Evolutionary conservation across 148 eudicot genomes (phyloP).

Genomic region (Heliamphora exappendiculata): DNA sequence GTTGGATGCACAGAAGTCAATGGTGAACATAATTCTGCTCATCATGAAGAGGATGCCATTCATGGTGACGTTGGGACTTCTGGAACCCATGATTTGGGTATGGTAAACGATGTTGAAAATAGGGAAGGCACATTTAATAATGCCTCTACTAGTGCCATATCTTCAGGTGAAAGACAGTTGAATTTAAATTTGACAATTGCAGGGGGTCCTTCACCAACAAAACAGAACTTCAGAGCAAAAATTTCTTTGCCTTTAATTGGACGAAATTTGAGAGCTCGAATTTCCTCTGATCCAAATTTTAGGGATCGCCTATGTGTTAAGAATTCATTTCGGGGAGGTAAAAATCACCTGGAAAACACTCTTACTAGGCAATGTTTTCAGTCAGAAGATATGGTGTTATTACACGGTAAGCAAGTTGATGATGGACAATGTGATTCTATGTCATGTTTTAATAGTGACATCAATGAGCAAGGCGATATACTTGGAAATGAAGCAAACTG

Average conservation of each 20-base stretch:
- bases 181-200: constrained; percentile 69
- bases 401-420: not conserved
- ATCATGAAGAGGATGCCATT: constrained; percentile 7
- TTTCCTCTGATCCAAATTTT: constrained; percentile 32
- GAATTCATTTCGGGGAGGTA: not conserved
- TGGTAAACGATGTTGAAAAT: constrained; percentile 18
- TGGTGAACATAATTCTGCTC: constrained; percentile 22
- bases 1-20: constrained; percentile 39
- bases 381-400: not conserved
- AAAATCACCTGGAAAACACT: constrained; percentile 3
- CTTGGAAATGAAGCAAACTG: not conserved
- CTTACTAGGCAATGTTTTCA: not conserved
- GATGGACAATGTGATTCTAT: constrained; percentile 1
- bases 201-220: constrained; percentile 83
- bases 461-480: constrained; percentile 6
- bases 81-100: constrained; percentile 19
- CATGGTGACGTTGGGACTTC: not conserved
- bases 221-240: constrained; percentile 70
- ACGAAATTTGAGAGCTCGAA: constrained; percentile 65
- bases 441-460: not conserved
- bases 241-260: constrained; percentile 88
- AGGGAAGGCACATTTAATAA: constrained; percentile 18
- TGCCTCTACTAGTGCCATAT: constrained; percentile 19
- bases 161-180: constrained; percentile 19
- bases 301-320: constrained; percentile 14